Evolutionary conservation across 768 basidiomycete species (phyloP), one percentile per base, ranked within the genome.

Genomic region (Serendipita sp.): DNA sequence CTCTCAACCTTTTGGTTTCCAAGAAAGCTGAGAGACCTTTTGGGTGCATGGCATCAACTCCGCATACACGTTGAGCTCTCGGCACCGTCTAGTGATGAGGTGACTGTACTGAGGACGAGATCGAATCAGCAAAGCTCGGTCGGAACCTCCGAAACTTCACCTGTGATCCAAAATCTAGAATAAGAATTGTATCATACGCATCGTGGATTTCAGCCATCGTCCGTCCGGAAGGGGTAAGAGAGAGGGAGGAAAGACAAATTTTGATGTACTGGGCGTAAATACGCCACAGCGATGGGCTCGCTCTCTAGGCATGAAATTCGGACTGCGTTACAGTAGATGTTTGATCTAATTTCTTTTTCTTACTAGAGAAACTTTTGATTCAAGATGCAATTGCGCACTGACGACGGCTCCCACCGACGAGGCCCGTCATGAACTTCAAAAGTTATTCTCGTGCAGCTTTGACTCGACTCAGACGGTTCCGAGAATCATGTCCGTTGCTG

Each of bases 11-110:
- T 93, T 95, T 0, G 96, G 96, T 71, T 88, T 91, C 81, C 96
- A 98, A 30, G 80, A 80, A 38, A 99, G 74, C 62, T 98, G 91
- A 65, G 81, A 79, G 64, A 98, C 79, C 74, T 86, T 88, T 30
- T 87, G 85, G 1, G 96, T 99, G 72, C 96, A 99, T 26, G 96
- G 92, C 82, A 96, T 82, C 70, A 99, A 79, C 76, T 99, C 96
- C 60, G 95, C 95, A 70, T 98, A 98, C 62, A 99, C 91, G 62
- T 91, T 90, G 70, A 93, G 81, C 74, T 99, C 96, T 70, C 96
- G 86, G 80, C 95, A 97, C 83, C 96, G 81, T 71, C 96, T 78
- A 4, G 94, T 96, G 73, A 98, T 98, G 66, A 99, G 77, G 78
- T 98, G 96, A 67, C 94, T 94, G 74, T 95, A 95, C 92, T 95